Conservation (phyloP, 805 yeast genomes). For the Zygosaccharomyces gambellarensis region DNA sequence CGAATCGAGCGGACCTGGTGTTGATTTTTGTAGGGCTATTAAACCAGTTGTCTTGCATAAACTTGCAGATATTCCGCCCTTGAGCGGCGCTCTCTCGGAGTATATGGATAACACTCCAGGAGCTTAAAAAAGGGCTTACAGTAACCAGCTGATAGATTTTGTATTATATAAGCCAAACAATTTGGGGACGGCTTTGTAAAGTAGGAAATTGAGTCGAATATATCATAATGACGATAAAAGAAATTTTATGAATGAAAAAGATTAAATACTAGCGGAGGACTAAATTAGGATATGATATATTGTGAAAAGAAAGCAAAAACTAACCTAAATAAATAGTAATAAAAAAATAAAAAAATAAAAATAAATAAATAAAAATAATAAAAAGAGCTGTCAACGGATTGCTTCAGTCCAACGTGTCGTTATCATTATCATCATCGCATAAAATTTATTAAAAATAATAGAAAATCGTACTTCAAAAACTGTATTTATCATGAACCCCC, state of each 20-base stretch:
- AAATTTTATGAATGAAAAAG: no score
- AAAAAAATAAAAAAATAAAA: background rate
- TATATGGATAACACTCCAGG: constrained; percentile 31
- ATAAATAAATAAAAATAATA: background rate
- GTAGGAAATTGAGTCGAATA: background rate
- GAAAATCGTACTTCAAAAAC: background rate
- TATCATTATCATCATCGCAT: constrained; percentile 3
- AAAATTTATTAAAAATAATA: background rate
- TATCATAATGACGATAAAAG: no score
- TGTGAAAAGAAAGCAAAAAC: background rate
- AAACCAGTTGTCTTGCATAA: constrained; percentile 30
- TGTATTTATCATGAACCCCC: background rate
- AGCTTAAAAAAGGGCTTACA: constrained; percentile 6
- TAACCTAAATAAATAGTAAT: background rate
- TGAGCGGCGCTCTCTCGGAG: constrained; percentile 29
- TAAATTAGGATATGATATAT: background rate
- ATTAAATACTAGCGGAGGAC: no score
- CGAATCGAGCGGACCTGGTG: constrained; percentile 27
- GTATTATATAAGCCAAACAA: background rate
- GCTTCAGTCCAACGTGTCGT: background rate
- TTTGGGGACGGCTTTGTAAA: background rate
- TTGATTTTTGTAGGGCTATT: constrained; percentile 26
- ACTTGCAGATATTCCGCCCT: constrained; percentile 33
- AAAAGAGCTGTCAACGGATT: background rate
- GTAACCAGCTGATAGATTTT: background rate